These are phyloP conservation scores for Myriosclerotinia scirpicola DNA, from an alignment of 2,329 filamentous ascomycete species.

Conservation along the genomic window DNA sequence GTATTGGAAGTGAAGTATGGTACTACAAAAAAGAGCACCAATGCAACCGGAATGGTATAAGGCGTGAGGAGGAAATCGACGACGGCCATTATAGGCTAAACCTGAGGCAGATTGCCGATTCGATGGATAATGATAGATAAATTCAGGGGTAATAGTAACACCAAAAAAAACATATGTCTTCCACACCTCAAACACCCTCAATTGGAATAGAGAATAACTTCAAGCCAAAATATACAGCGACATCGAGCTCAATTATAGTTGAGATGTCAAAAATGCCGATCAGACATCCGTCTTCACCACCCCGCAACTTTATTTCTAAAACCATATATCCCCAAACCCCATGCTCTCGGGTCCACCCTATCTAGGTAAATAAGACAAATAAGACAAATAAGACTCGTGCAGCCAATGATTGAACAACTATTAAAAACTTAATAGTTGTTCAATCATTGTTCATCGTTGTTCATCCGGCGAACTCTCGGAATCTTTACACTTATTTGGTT, in stretches of 20 bases:
- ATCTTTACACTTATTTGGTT: neutral
- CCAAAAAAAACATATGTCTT: too few relatives aligned
- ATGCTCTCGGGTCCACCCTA: slow-evolving; percentile 1
- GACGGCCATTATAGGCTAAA: slow-evolving; percentile 39
- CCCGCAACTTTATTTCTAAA: slow-evolving; percentile 9
- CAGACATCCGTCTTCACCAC: neutral
- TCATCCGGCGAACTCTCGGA: slow-evolving; percentile 20
- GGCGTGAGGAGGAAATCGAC: slow-evolving; percentile 46
- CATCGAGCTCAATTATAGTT: slow-evolving; percentile 19
- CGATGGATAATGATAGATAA: neutral
- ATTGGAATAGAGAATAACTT: neutral
- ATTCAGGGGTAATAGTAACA: too few relatives aligned
- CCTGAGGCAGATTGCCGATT: neutral
- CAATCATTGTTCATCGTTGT: neutral
- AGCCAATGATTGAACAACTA: neutral
- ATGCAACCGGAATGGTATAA: slow-evolving; percentile 49
- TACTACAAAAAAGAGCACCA: slow-evolving; percentile 43
- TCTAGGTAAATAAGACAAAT: slow-evolving; percentile 9
- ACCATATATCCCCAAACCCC: neutral
- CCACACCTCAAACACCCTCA: too few relatives aligned
- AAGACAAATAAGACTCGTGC: neutral
- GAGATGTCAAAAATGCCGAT: slow-evolving; percentile 6
- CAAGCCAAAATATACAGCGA: slow-evolving; percentile 2
- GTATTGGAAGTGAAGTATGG: slow-evolving; percentile 40
- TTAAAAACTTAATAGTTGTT: too few relatives aligned